phyloP scores from a whole-genome alignment of 2,329 filamentous ascomycete species.

The Fusarium chaquense region DNA sequence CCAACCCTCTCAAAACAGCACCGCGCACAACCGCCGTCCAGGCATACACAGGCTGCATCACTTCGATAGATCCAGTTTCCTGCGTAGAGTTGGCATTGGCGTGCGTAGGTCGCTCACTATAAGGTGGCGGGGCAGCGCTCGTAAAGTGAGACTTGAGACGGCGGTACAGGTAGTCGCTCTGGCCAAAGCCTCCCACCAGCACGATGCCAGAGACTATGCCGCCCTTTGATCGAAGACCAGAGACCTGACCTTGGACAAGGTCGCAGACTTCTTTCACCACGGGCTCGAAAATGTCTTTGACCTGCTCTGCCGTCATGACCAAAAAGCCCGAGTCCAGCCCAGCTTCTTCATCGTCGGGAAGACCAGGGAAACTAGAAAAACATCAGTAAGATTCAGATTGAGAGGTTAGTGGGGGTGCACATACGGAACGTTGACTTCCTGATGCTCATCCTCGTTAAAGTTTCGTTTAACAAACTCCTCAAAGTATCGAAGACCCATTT shows the following conservation, averaged over 20 bases:
- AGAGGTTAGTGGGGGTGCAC: slow-evolving; percentile 44
- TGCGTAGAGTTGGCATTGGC: slow-evolving; percentile 61
- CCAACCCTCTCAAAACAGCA: slow-evolving; percentile 78
- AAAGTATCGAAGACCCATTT: slow-evolving; percentile 82
- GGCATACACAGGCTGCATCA: slow-evolving; percentile 84
- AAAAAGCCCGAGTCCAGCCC: slow-evolving; percentile 82
- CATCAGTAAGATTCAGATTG: slow-evolving; percentile 1
- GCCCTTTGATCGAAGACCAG: slow-evolving; percentile 70
- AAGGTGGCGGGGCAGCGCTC: slow-evolving; percentile 67
- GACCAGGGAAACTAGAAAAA: slow-evolving; percentile 71
- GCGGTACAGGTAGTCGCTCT: slow-evolving; percentile 81
- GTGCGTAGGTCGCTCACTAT: slow-evolving; percentile 79
- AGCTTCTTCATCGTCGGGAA: slow-evolving; percentile 80
- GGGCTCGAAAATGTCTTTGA: slow-evolving; percentile 81
- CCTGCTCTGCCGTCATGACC: slow-evolving; percentile 75
- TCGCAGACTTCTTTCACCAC: slow-evolving; percentile 78
- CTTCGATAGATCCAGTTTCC: slow-evolving; percentile 73
- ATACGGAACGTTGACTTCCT: slow-evolving; percentile 80
- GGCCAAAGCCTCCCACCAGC: slow-evolving; percentile 83
- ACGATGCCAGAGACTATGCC: slow-evolving; percentile 79
- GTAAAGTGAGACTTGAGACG: slow-evolving; percentile 77
- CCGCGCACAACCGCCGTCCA: slow-evolving; percentile 86
- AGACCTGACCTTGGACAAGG: slow-evolving; percentile 75
- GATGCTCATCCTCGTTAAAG: slow-evolving; percentile 82
- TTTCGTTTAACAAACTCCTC: slow-evolving; percentile 89